These are phyloP conservation scores for Nematocida sp. DNA, from an alignment of 371 early-diverging fungal genomes.

Conservation along the genomic window DNA sequence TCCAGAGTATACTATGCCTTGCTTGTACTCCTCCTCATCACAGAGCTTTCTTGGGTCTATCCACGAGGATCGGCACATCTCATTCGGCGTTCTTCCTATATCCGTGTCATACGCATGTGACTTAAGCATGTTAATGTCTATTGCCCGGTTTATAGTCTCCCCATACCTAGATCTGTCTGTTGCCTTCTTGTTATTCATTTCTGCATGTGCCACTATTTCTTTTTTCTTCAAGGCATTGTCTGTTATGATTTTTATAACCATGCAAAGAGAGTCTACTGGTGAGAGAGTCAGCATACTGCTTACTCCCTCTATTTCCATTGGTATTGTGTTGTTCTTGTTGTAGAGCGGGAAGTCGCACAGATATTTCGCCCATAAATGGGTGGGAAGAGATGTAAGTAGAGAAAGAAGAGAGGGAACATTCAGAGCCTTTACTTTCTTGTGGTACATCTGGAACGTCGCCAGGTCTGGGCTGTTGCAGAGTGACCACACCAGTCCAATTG, in stretches of 20 bases:
- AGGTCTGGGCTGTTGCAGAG: slow-evolving; percentile 62
- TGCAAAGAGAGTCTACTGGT: slow-evolving; percentile 63
- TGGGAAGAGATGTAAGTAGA: slow-evolving; percentile 44
- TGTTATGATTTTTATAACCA: slow-evolving; percentile 58
- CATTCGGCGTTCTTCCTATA: slow-evolving; percentile 45
- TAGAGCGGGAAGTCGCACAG: slow-evolving; percentile 41
- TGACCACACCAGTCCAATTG: slow-evolving; percentile 61
- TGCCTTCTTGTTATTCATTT: slow-evolving; percentile 34
- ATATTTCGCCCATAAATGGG: slow-evolving; percentile 55
- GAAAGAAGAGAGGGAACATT: slow-evolving; percentile 56
- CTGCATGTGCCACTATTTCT: slow-evolving; percentile 49
- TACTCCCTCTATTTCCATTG: slow-evolving; percentile 33
- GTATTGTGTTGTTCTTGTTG: slow-evolving; percentile 47
- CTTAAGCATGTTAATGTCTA: slow-evolving; percentile 49
- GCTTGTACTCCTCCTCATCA: slow-evolving; percentile 50
- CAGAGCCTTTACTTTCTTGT: slow-evolving; percentile 52
- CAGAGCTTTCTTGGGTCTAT: slow-evolving; percentile 58
- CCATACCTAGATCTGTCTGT: slow-evolving; percentile 56
- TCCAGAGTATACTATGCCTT: slow-evolving; percentile 39
- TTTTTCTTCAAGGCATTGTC: slow-evolving; percentile 55
- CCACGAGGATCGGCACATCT: slow-evolving; percentile 37
- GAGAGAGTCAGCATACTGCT: slow-evolving; percentile 46
- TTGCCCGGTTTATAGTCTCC: slow-evolving; percentile 57
- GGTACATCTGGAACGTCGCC: slow-evolving; percentile 51
- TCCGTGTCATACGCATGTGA: slow-evolving; percentile 50